Percentiles rank a stretch among this genome's conserved stretches.
phyloP scores from a whole-genome alignment of 2,329 filamentous ascomycete species.

The Monilinia fructigena region DNA sequence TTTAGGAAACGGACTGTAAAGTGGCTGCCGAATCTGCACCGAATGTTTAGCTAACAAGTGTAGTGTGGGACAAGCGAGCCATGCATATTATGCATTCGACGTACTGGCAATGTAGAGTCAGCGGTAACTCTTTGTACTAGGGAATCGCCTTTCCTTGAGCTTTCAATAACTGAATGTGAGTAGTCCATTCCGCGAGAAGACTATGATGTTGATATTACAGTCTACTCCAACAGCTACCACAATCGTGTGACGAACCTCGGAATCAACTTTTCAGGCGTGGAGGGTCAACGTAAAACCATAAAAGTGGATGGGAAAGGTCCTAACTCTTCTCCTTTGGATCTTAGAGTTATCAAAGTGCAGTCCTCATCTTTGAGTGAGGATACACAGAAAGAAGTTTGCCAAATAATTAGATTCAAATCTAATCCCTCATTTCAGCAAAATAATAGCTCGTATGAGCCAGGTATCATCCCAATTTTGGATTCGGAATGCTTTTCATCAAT shows the following conservation, averaged over 20 bases:
- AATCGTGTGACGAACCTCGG: conserved; percentile 16
- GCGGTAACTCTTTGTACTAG: conserved; percentile 20
- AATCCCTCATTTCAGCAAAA: neutral
- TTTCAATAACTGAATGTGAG: conserved; percentile 24
- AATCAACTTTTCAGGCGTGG: neutral
- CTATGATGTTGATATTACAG: neutral
- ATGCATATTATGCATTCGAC: conserved; percentile 19
- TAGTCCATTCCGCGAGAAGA: neutral
- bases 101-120: conserved; percentile 8
- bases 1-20: conserved; percentile 36
- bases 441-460: neutral
- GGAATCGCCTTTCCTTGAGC: conserved; percentile 24
- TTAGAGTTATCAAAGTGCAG: conserved; percentile 25
- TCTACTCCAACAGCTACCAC: neutral
- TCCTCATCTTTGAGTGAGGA: conserved; percentile 22
- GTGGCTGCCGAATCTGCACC: neutral
- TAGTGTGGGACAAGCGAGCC: conserved; percentile 21
- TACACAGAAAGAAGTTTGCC: conserved; percentile 6
- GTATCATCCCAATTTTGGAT: conserved; percentile 12
- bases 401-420: neutral
- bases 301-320: conserved; percentile 33
- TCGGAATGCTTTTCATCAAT: conserved; percentile 2
- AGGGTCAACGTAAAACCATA: conserved; percentile 19
- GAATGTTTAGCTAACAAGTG: neutral
- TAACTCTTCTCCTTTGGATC: conserved; percentile 26